These are phyloP conservation scores for Nicotiana knightiana DNA, from an alignment of 257 asterid species.

Conservation along the genomic window DNA sequence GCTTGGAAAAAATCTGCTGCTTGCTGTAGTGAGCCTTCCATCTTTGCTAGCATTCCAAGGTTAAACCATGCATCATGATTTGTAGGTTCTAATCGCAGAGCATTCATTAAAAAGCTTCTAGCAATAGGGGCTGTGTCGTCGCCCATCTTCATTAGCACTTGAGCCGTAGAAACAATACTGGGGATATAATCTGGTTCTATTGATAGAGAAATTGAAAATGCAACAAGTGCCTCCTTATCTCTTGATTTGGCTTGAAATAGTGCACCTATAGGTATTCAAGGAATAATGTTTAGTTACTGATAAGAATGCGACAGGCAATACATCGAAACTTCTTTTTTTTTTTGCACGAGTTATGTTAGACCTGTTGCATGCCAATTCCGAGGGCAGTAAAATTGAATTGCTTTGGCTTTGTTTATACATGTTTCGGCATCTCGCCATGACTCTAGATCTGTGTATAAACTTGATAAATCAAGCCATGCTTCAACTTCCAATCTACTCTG, in stretches of 20 bases:
- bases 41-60: slow-evolving; percentile 57
- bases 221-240: slow-evolving; percentile 59
- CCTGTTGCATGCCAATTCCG: slow-evolving; percentile 77
- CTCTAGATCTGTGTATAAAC: slow-evolving; percentile 53
- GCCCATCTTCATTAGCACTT: slow-evolving; percentile 48
- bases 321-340: not conserved
- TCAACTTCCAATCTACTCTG: slow-evolving; percentile 48
- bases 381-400: slow-evolving; percentile 40
- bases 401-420: slow-evolving; percentile 55
- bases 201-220: slow-evolving; percentile 54
- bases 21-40: slow-evolving; percentile 59
- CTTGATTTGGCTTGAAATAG: slow-evolving; percentile 41
- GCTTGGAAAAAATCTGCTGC: slow-evolving; percentile 94
- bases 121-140: slow-evolving; percentile 43
- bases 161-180: slow-evolving; percentile 74
- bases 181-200: slow-evolving; percentile 75
- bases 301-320: not conserved
- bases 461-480: slow-evolving; percentile 89
- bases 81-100: slow-evolving; percentile 70
- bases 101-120: slow-evolving; percentile 75
- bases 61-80: slow-evolving; percentile 68
- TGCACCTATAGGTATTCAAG: slow-evolving; percentile 37
- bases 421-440: slow-evolving; percentile 59
- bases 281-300: not conserved
- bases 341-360: slow-evolving; percentile 6